These are phyloP conservation scores for Saccharomycopsis fibuligera DNA, from an alignment of 805 yeast genomes.

Conservation along the genomic window DNA sequence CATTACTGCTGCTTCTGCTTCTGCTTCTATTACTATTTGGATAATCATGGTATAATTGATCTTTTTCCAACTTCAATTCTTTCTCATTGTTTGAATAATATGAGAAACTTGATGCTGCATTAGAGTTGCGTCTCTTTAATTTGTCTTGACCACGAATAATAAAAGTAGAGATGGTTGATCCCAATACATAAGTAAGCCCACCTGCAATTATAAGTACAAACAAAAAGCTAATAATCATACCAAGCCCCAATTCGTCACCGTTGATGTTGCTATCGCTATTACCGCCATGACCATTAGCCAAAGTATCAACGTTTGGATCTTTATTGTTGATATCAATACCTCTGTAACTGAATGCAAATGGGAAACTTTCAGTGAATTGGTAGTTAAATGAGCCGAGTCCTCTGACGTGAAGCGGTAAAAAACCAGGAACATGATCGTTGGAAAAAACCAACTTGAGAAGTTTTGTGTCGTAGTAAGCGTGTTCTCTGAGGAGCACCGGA, in stretches of 20 bases:
- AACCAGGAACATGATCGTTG: constrained; percentile 4
- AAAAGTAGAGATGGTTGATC: background rate
- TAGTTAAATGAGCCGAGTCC: constrained; percentile 20
- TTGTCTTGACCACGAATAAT: background rate
- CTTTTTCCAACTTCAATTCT: no score
- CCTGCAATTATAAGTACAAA: background rate
- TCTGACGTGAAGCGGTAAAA: constrained; percentile 12
- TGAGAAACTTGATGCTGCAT: background rate
- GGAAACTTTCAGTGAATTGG: background rate
- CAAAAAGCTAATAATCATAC: no score
- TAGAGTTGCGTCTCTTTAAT: no score
- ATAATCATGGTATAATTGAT: no score
- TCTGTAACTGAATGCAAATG: constrained; percentile 5
- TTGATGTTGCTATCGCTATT: constrained; percentile 28
- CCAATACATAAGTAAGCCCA: background rate
- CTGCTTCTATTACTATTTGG: no score
- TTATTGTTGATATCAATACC: constrained; percentile 7
- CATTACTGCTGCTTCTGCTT: no score
- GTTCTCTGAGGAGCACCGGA: constrained; percentile 32
- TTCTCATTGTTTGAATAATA: background rate
- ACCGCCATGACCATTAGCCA: constrained; percentile 21
- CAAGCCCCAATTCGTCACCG: constrained; percentile 23
- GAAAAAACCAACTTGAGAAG: constrained; percentile 11
- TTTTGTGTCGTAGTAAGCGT: constrained; percentile 28
- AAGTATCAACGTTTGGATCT: constrained; percentile 14